Evolutionary conservation across 2,329 filamentous ascomycete genomes (phyloP), one percentile per base, ranked within the genome.

Genomic region (Plenodomus lindquistii): DNA sequence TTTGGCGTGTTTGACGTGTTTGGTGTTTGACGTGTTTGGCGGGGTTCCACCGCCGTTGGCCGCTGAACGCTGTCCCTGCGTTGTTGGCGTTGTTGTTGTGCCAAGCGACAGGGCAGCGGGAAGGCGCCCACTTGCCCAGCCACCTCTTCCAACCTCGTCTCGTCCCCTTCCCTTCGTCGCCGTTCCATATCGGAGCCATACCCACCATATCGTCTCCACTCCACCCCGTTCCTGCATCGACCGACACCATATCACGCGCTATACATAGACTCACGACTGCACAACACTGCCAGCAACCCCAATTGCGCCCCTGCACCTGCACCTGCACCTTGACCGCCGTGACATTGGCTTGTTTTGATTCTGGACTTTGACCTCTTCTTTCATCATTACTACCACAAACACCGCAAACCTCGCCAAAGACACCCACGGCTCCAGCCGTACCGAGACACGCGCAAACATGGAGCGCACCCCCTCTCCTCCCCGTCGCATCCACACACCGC

Each of bases 401-500:
- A 8, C 6, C 27, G 4, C 27, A 31, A 31, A 15, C 27, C 48
- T 40, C 59, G 42, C 19, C 44, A 42, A 29, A 45, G 42, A 34
- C 22, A 31, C 41, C 10, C 19, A n/a, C n/a, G n/a, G n/a, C n/a
- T n/a, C n/a, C n/a, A n/a, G n/a, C n/a, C n/a, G n/a, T n/a, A n/a
- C n/a, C n/a, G n/a, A n/a, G n/a, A n/a, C n/a, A n/a, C n/a, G n/a
- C 37, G 31, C 40, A 54, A 60, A 41, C 35, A 73, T 74, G 71
- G 64, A 72, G 40, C 69, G 80, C 44, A 88, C 86, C 37, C 86
- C 87, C 57, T 82, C 85, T 42, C 84, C 83, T 54, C 77, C 82
- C 31, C 71, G 76, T 36, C 74, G 75, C 55, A 73, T 88, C 53
- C 83, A 78, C 67, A 89, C 86, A 40, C 88, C 88, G 52, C 81